Base-by-base conservation (phyloP, 495 filamentous ascomycete species). In the Daldinia childiae region DNA sequence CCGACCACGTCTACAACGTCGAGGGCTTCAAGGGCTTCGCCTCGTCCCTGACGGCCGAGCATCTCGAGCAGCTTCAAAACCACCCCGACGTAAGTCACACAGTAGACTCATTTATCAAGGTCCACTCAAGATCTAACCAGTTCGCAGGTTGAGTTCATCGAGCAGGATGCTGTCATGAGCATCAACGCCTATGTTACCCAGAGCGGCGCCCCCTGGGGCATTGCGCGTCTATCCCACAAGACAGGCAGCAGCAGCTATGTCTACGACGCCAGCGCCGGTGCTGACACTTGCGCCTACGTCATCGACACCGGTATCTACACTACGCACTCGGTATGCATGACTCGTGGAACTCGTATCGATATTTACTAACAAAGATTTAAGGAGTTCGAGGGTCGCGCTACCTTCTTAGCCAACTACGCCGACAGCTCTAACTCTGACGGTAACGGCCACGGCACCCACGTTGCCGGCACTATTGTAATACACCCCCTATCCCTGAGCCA, bases 261-360 rank as follows among this genome's bases (percentile, higher is more conserved):
- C 71, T 91, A 90, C 76, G 89, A 91, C 71, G 75, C 68, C 58
- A 81, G 73, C 59, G 89, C 87, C 54, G 89, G 89, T 29, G 50
- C 77, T 21, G 89, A 87, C 15, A 85, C 85, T 52, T 89, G 80
- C 64, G 81, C 85, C 62, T 91, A 90, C 64, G 81, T 91, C 56
- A 82, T 91, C 64, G 89, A 87, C 72, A 85, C 83, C 6, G 89
- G 89, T 66, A 87, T 90, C 75, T 82, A 84, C 70, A 84, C 77
- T 24, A 52, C 69, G 12, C 89, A 91, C 76, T 86, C 78, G 86
- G 88, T 69, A 90, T 82, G 45, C 85, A 87, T 74, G 81, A 71
- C 62, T 67, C 45, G 69, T 24, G 54, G 54, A 52, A 15, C 6
- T 17, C 17, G 38, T 29, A 55, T 4, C 45, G 32, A 45, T n/a